Base-by-base conservation (phyloP, 192 early-diverging fungal genomes). In the Pilaira anomala region DNA sequence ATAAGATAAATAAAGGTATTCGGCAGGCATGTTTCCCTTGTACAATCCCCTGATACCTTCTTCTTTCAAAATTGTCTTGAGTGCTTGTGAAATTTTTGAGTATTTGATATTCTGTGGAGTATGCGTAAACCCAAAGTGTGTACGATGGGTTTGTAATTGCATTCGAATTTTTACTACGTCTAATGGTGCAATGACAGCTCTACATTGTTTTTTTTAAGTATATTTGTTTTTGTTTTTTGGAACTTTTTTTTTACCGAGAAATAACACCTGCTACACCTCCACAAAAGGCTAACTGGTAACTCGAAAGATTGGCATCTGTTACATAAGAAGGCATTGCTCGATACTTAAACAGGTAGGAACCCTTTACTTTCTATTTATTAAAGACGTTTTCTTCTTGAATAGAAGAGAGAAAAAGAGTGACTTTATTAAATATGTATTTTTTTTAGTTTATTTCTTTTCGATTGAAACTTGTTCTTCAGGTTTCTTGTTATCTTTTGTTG, bases 81-180 rank as follows among this genome's bases (percentile, higher is more conserved):
- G 72, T n/a, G 87, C 84, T 12, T 88, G 83, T 1, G 86, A 7
- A 44, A 95, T 79, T 0, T 86, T 82, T 44, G 64, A 76, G 65
- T 89, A 88, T 66, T 87, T 88, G 18, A 72, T 51, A 25, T 44
- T 30, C 16, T 33, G 51, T 19, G 29, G 25, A 0, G 24, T 14
- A 30, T 26, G 18, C 1, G 9, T 36, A 53, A 1, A 11, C 16
- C 44, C 56, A 21, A 67, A 66, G 1, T 59, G 21, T 6, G 56
- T 72, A 13, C 64, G 26, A 60, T 71, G 66, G 4, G 66, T 73
- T 26, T 50, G 60, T 62, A 87, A 69, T 61, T 87, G 90, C 25
- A 91, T 80, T 24, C 91, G 83, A 52, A 95, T 95, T 74, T 98
- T 98, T 62, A 96, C 84, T 6, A 98, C 94, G 58, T 98, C 96